Evolutionary conservation across 352 stramenopile genomes (phyloP), one percentile per base, ranked within the genome.

Genomic region (Globisporangium emineosum): DNA sequence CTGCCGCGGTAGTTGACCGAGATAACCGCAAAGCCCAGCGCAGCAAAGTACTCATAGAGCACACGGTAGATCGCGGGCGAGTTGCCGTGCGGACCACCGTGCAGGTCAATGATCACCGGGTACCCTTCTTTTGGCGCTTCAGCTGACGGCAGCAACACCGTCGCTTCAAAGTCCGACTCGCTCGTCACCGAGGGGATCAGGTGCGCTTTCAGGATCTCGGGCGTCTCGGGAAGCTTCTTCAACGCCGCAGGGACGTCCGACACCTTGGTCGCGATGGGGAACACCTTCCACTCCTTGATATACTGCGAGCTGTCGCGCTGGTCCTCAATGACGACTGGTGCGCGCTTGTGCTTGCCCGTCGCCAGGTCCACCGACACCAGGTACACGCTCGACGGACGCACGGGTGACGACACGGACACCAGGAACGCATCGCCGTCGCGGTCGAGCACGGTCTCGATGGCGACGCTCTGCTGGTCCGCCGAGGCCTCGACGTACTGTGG

Each of bases 1-100:
- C 89, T 98, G n/a, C 97, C 97, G 51, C 96, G 83, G 73, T 98
- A 99, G 78, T 99, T 99, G 17, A 98, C 92, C 2, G 77, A 87
- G 35, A 98, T 73, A 59, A 98, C 79, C 5, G 90, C 94, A 70
- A 98, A 98, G 23, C 90, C 81, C 30, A 92, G 66, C 15, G 82
- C 87, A 64, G 91, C 84, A 29, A 98, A 86, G 71, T 91, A 98
- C 15, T 94, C 87, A 71, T 92, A 98, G 54, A 89, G 77, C 29
- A 83, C 76, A 37, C 93, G 73, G 73, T 96, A 98, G 33, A 79
- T 86, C 25, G 90, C 93, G 0, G 89, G 79, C 15, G 93, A 92
- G 60, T 82, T 89, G 12, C 82, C 78, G 69, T 99, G 93, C 27
- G 97, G 97, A 17, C 97, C 97, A 50, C 97, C 97, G 69, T 99